Evolutionary conservation across 2,329 filamentous ascomycete species (phyloP).

Genomic region (Trichoderma breve): DNA sequence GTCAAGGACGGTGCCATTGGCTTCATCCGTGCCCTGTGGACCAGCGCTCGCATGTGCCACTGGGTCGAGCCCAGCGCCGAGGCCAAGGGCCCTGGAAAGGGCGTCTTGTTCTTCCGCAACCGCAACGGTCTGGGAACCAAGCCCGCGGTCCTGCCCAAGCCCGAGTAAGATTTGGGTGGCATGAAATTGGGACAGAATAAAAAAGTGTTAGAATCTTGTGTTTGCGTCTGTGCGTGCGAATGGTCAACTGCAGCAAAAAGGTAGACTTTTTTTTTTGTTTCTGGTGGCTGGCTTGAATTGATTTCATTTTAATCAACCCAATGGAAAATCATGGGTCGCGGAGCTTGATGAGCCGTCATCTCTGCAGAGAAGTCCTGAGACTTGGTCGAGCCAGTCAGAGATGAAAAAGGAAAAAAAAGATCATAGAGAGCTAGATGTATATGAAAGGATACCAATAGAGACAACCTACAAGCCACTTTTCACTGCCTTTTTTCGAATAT

Average conservation of each 20-base stretch:
- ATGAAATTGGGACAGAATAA: neutral
- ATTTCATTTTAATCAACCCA: neutral
- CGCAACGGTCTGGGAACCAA: slow-evolving; percentile 75
- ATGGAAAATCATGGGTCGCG: neutral
- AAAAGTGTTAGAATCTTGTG: neutral
- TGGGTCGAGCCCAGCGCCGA: slow-evolving; percentile 93
- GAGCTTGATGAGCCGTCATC: neutral
- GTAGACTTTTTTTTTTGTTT: neutral
- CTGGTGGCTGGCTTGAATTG: neutral
- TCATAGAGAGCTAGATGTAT: slow-evolving; percentile 11
- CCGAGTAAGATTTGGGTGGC: neutral
- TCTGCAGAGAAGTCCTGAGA: neutral
- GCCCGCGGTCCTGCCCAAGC: slow-evolving; percentile 30
- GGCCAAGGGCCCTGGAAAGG: slow-evolving; percentile 75
- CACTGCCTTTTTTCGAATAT: neutral
- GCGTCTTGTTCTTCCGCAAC: slow-evolving; percentile 94
- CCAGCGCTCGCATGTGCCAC: slow-evolving; percentile 81
- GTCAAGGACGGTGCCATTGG: slow-evolving; percentile 72
- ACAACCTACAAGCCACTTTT: neutral
- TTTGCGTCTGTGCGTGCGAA: neutral
- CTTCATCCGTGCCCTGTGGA: slow-evolving; percentile 83
- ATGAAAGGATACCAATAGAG: slow-evolving; percentile 15
- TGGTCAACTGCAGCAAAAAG: slow-evolving; percentile 1
- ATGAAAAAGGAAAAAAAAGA: neutral
- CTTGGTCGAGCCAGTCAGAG: neutral